These are phyloP conservation scores for Kodamaea hsintzibuensis DNA, from an alignment of 805 yeast genomes.

Conservation along the genomic window DNA sequence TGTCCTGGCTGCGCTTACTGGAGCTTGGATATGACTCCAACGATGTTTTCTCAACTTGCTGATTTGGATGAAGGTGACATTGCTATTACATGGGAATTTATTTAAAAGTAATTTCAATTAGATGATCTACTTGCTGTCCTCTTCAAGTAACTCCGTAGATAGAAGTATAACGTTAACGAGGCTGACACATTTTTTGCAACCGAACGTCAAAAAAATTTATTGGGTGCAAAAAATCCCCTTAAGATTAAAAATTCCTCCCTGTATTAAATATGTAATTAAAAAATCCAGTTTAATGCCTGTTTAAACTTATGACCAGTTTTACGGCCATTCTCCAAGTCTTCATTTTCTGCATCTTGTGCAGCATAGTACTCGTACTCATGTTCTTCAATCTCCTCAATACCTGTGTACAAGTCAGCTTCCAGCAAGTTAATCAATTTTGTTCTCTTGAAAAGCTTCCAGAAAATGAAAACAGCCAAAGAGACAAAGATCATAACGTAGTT, in stretches of 20 bases:
- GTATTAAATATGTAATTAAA: constrained; percentile 11
- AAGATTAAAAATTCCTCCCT: not conserved
- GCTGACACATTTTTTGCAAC: not conserved
- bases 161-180: too few relatives aligned
- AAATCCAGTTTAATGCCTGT: constrained; percentile 20
- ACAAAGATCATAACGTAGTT: constrained; percentile 71
- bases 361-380: constrained; percentile 48
- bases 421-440: constrained; percentile 41
- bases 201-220: not conserved
- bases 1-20: constrained; percentile 53
- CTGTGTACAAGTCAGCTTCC: constrained; percentile 48
- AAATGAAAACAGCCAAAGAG: constrained; percentile 27
- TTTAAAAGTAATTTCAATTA: not conserved
- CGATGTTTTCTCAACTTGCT: constrained; percentile 55
- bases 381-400: constrained; percentile 49
- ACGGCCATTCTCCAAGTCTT: constrained; percentile 10
- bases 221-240: not conserved
- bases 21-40: constrained; percentile 57
- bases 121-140: too few relatives aligned
- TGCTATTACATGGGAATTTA: constrained; percentile 49
- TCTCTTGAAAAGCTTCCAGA: constrained; percentile 40
- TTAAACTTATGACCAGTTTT: constrained; percentile 11
- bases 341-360: constrained; percentile 27
- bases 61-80: constrained; percentile 52
- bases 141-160: too few relatives aligned